phyloP scores from a whole-genome alignment of 2,329 filamentous ascomycete species.

The Xylaria polymorpha region DNA sequence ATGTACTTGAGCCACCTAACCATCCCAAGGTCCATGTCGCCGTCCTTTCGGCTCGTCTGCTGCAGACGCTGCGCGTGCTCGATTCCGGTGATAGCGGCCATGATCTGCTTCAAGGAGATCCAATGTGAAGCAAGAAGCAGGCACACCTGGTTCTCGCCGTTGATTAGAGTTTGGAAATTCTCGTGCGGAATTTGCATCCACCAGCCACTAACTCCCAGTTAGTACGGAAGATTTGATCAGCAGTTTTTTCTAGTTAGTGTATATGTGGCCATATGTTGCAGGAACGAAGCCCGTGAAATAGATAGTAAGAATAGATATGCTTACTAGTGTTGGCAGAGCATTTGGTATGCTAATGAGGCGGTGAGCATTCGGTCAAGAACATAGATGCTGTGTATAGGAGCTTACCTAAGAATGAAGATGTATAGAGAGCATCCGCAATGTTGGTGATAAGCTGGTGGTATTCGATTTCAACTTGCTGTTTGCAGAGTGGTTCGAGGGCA shows the following conservation, averaged over 20 bases:
- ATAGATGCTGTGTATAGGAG: constrained; percentile 7
- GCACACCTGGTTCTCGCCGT: constrained; percentile 59
- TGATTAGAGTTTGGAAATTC: constrained; percentile 62
- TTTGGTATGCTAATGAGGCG: constrained; percentile 59
- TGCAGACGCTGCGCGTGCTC: constrained; percentile 48
- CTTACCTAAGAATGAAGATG: constrained; percentile 65
- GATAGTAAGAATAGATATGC: constrained; percentile 5
- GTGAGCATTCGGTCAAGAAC: constrained; percentile 13
- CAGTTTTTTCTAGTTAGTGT: background rate
- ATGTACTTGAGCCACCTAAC: constrained; percentile 63
- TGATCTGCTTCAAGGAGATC: constrained; percentile 66
- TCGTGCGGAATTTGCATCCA: constrained; percentile 68
- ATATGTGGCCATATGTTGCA: background rate
- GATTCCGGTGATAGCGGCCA: constrained; percentile 59
- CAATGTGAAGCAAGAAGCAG: constrained; percentile 65
- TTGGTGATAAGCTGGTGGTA: constrained; percentile 60
- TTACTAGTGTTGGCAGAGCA: constrained; percentile 60
- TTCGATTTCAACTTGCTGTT: constrained; percentile 56
- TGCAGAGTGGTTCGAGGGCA: constrained; percentile 58
- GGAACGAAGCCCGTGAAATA: background rate
- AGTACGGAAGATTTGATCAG: background rate
- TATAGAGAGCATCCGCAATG: constrained; percentile 63
- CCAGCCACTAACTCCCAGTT: constrained; percentile 53
- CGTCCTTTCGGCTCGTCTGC: constrained; percentile 42
- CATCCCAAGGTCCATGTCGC: constrained; percentile 56